Evolutionary conservation across 2,329 filamentous ascomycete species (phyloP).

Genomic region (Aspergillus sp.): DNA sequence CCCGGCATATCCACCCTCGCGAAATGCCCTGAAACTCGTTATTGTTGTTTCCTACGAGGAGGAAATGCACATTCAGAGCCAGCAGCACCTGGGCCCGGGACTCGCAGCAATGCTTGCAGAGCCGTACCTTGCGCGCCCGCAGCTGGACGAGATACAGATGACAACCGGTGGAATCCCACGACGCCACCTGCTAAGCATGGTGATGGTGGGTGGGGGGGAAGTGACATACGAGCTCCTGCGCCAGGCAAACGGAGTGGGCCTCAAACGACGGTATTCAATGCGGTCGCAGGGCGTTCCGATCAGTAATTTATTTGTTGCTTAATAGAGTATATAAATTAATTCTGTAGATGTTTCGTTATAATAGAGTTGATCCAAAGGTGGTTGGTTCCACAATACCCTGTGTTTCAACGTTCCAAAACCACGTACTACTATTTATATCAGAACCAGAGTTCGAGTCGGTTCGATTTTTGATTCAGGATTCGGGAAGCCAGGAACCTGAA

Average conservation of each 20-base stretch:
- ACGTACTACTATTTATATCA: background rate
- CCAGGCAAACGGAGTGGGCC: constrained; percentile 65
- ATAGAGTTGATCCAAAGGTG: background rate
- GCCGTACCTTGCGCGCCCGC: constrained; percentile 57
- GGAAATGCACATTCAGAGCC: constrained; percentile 23
- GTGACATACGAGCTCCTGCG: constrained; percentile 64
- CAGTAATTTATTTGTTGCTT: constrained; percentile 72
- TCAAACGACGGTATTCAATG: constrained; percentile 76
- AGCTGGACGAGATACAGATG: constrained; percentile 72
- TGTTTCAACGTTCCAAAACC: too few relatives aligned
- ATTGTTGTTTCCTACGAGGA: constrained; percentile 69
- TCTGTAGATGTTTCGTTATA: background rate
- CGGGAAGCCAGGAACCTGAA: background rate
- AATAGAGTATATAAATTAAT: constrained; percentile 17
- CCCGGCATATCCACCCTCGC: constrained; percentile 68
- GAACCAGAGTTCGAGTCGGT: background rate
- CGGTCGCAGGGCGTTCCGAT: constrained; percentile 78
- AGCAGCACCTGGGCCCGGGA: background rate
- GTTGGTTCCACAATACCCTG: background rate
- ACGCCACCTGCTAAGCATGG: constrained; percentile 73
- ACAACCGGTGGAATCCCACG: constrained; percentile 69
- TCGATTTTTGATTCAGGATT: background rate
- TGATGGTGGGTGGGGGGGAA: constrained; percentile 75
- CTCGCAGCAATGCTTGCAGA: constrained; percentile 37
- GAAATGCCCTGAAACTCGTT: constrained; percentile 71